Base-by-base conservation (phyloP, 257 asterid species). In the Rhazya stricta region DNA sequence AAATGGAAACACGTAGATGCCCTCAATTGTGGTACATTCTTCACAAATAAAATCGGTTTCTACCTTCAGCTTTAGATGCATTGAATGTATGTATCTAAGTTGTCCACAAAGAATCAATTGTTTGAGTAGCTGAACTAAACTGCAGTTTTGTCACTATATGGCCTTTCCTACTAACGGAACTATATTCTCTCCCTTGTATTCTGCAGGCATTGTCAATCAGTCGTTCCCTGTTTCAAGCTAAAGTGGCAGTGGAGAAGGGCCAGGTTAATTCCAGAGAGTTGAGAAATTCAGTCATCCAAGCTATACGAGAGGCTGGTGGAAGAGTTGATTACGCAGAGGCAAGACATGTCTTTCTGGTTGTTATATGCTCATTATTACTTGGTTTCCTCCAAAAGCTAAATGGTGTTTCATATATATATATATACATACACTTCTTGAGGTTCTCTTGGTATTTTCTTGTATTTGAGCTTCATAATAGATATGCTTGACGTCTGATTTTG, bases 291-390 rank as follows among this genome's bases (percentile, higher is more conserved):
- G 92, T 84, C 50, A 63, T 84, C 58, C 81, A 32, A 23, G 76
- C 87, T 58, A 77, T 94, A 68, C 74, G 58, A 4, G 88, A 82
- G 80, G 96, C 96, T 30, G 97, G 96, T 78, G 99, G 99, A 78
- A 84, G 74, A 73, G 83, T 92, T 54, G 98, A 94, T 85, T 92
- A 94, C 79, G 98, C 92, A 29, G 94, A 94, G 96, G 98, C 86
- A 75, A 88, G 87, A 25, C 60, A 46, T 66, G 57, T 18, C 45
- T 45, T 66, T 15, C 45, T 29, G 9, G 2, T 73, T 54, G 36
- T 43, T 69, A 12, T 69, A 12, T 62, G 15, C 69, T 72, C n/a
- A 8, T 37, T 18, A 9, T 69, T 7, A 10, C 10, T 27, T 34
- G 12, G 34, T 34, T 68, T 56, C 36, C 3, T 29, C 6, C 2